Base-by-base conservation (phyloP, 495 filamentous ascomycete genomes). In the Annulohypoxylon stygium region DNA sequence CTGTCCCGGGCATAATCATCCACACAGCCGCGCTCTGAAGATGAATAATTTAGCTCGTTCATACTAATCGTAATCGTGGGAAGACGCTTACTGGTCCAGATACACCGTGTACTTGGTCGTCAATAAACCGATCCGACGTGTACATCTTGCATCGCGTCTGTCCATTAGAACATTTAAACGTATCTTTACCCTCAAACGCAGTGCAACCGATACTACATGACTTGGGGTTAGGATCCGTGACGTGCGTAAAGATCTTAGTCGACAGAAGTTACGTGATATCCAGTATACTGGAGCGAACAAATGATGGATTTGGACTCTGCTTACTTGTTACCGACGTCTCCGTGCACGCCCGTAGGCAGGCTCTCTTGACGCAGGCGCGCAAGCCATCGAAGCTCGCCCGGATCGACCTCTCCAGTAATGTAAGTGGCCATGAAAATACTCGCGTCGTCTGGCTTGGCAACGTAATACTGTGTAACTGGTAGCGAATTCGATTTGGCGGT, bases 61-160 rank as follows among this genome's bases (percentile, higher is more conserved):
- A 34, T 16, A 41, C 7, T 36, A 26, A 45, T 50, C 58, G 20
- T n/a, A 63, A 61, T 11, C 11, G 23, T 4, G 3, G 8, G 43
- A 20, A 2, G 23, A 6, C 10, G 51, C 73, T 67, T 37, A 80
- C 72, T 26, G 73, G 77, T 55, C 81, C 78, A 39, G 61, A 83
- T 61, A 82, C 88, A 81, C 79, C 89, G 81, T 67, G 84, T 10
- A 85, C 80, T 4, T 86, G 78, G 57, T 90, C 88, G 47, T 90
- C 88, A 70, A 90, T 90, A 70, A 90, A 90, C 0, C 86, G 83
- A 59, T 89, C 78, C 47, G 84, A 85, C 2, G 86, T 88, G 79
- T 89, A 90, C 82, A 90, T 90, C 80, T 90, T 90, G 81, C 83
- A 86, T 26, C 88, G 84, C 0, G 88, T 90, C 65, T 89, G 78